Conservation (phyloP, 768 basidiomycete species). For the Psilocybe sp. region DNA sequence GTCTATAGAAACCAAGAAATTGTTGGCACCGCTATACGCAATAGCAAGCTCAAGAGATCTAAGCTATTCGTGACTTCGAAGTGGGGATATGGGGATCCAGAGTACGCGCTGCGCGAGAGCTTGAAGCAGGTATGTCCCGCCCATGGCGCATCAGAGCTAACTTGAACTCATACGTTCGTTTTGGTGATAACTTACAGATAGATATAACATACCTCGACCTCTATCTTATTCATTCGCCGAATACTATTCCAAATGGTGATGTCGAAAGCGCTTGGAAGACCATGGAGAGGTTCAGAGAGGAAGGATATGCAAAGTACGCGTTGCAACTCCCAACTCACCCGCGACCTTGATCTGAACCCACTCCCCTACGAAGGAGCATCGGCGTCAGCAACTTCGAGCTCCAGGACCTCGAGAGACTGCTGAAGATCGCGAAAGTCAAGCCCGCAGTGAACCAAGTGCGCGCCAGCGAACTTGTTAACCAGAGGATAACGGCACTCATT, state of each 20-base stretch:
- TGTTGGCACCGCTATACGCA: constrained; percentile 38
- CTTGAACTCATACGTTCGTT: neutral
- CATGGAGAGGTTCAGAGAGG: constrained; percentile 52
- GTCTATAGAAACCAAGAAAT: constrained; percentile 35
- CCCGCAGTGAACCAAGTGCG: constrained; percentile 74
- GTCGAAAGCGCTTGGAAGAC: constrained; percentile 47
- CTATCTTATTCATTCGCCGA: constrained; percentile 65
- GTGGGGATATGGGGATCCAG: constrained; percentile 39
- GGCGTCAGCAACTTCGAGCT: constrained; percentile 71
- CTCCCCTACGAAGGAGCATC: constrained; percentile 47
- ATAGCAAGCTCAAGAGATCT: constrained; percentile 42
- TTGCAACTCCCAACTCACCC: constrained; percentile 5
- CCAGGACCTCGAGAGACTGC: constrained; percentile 45
- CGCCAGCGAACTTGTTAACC: neutral
- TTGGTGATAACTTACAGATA: constrained; percentile 37
- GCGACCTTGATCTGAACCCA: neutral
- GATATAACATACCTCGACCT: constrained; percentile 61
- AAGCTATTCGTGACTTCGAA: constrained; percentile 57
- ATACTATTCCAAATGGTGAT: constrained; percentile 23
- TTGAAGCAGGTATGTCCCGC: constrained; percentile 40
- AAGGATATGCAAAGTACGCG: constrained; percentile 38
- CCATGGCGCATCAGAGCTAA: neutral
- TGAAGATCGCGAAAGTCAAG: constrained; percentile 48
- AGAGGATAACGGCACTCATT: neutral
- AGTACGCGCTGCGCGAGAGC: constrained; percentile 42